A percentile compares a stretch with the other conserved stretches of the same genome.
Evolutionary conservation across 2,329 filamentous ascomycete genomes (phyloP).

Genomic region (Epichloe uncinata): DNA sequence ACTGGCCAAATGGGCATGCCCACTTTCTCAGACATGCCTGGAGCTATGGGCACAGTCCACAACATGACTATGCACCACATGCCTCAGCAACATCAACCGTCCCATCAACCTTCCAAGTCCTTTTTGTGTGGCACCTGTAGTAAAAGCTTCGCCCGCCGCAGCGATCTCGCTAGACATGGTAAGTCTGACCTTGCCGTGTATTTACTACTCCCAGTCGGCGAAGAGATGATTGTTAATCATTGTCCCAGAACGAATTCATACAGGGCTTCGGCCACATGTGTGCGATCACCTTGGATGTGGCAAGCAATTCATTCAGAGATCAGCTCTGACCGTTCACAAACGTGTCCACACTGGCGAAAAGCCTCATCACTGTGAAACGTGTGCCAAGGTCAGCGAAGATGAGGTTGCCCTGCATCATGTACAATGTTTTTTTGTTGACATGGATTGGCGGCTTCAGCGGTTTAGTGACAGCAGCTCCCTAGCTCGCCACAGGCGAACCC

Average conservation of each 20-base stretch:
- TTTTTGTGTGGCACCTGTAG: slow-evolving; percentile 83
- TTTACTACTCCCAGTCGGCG: too few relatives aligned
- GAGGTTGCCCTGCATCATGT: background rate
- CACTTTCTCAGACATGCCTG: slow-evolving; percentile 23
- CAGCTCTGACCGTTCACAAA: slow-evolving; percentile 86
- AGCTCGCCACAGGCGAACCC: slow-evolving; percentile 84
- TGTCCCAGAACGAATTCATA: slow-evolving; percentile 83
- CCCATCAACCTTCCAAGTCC: slow-evolving; percentile 42
- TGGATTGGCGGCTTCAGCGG: slow-evolving; percentile 40
- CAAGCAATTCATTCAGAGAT: slow-evolving; percentile 95
- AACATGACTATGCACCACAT: slow-evolving; percentile 27
- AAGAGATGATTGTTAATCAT: background rate
- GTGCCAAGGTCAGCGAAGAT: slow-evolving; percentile 63
- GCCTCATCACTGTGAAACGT: slow-evolving; percentile 93
- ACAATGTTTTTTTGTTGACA: background rate
- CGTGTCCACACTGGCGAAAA: slow-evolving; percentile 97
- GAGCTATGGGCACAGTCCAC: slow-evolving; percentile 21
- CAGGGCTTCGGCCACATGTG: slow-evolving; percentile 76
- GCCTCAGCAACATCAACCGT: slow-evolving; percentile 19
- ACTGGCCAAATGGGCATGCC: slow-evolving; percentile 28
- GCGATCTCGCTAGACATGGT: slow-evolving; percentile 92
- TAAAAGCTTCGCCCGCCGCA: slow-evolving; percentile 86
- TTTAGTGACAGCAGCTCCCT: slow-evolving; percentile 96
- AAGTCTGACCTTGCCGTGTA: slow-evolving; percentile 24
- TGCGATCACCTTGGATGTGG: slow-evolving; percentile 82